These are phyloP conservation scores for Mycothermus thermophilus DNA, from an alignment of 495 filamentous ascomycete species.

Conservation along the genomic window DNA sequence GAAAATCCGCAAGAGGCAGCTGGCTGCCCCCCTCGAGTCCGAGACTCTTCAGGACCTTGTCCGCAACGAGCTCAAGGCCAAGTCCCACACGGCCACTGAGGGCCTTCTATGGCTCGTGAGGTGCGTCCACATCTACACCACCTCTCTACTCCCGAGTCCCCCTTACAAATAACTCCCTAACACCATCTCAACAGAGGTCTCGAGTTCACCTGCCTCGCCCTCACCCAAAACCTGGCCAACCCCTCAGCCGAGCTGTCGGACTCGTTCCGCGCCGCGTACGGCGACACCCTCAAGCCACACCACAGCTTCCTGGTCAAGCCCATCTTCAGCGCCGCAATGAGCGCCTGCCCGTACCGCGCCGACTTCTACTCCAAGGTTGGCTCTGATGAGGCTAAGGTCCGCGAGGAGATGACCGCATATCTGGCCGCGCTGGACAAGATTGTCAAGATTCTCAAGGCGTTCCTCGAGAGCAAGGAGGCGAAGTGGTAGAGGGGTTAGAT, in stretches of 20 bases:
- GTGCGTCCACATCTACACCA: no score
- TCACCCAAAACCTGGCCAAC: conserved; percentile 60
- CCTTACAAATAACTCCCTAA: not conserved
- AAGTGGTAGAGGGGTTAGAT: conserved; percentile 40
- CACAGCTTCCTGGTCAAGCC: conserved; percentile 79
- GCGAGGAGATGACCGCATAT: conserved; percentile 49
- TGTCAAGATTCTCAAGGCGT: conserved; percentile 59
- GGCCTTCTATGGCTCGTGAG: conserved; percentile 84
- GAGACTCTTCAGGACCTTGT: conserved; percentile 72
- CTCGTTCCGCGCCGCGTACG: conserved; percentile 81
- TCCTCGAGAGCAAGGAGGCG: conserved; percentile 52
- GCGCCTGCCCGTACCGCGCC: conserved; percentile 77
- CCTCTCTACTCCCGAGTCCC: not conserved
- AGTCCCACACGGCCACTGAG: conserved; percentile 74
- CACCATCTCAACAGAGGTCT: conserved; percentile 48
- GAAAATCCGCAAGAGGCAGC: conserved; percentile 84
- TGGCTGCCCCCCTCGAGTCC: conserved; percentile 61
- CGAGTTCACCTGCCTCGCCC: conserved; percentile 77
- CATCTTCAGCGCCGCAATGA: conserved; percentile 83
- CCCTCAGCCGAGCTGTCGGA: conserved; percentile 56
- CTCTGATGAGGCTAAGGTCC: conserved; percentile 46
- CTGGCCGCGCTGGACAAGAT: conserved; percentile 61
- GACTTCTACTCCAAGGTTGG: conserved; percentile 84
- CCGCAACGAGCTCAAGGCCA: conserved; percentile 69
- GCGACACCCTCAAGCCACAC: conserved; percentile 72